Evolutionary conservation across 805 yeast genomes (phyloP).

Genomic region (Hemisphaericaspora nanyangensis): DNA sequence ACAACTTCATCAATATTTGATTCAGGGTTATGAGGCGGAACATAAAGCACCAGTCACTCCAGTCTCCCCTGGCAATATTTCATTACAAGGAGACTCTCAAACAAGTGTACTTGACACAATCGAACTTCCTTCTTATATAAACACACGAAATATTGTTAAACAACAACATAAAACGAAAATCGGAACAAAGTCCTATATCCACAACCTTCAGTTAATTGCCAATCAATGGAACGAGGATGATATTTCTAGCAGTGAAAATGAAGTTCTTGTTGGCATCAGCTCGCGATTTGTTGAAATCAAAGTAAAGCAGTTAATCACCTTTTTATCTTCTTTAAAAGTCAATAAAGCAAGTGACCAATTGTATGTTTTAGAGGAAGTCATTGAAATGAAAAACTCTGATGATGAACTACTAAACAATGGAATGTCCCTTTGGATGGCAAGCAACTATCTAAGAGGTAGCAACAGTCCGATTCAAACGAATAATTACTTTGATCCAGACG

Average conservation of each 20-base stretch:
- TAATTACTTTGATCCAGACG: constrained; percentile 18
- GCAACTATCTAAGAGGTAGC: constrained; percentile 10
- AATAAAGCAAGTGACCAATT: constrained; percentile 4
- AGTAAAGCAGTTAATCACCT: constrained; percentile 10
- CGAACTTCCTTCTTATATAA: constrained; percentile 34
- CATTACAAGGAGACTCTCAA: not conserved
- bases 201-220: constrained; percentile 7
- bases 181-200: not conserved
- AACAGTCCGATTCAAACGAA: constrained; percentile 1
- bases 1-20: constrained; percentile 14
- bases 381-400: constrained; percentile 7
- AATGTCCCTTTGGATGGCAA: constrained; percentile 32
- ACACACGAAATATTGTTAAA: constrained; percentile 26
- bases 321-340: constrained; percentile 8
- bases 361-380: constrained; percentile 12
- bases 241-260: not conserved
- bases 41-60: not conserved
- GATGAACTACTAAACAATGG: constrained; percentile 9
- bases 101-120: constrained; percentile 22
- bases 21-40: constrained; percentile 10
- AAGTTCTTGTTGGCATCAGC: constrained; percentile 6
- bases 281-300: constrained; percentile 18
- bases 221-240: constrained; percentile 6
- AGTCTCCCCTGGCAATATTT: not conserved
- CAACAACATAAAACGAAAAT: not conserved